These are phyloP conservation scores for Naganishia vishniacii DNA, from an alignment of 768 basidiomycete species.

Conservation along the genomic window DNA sequence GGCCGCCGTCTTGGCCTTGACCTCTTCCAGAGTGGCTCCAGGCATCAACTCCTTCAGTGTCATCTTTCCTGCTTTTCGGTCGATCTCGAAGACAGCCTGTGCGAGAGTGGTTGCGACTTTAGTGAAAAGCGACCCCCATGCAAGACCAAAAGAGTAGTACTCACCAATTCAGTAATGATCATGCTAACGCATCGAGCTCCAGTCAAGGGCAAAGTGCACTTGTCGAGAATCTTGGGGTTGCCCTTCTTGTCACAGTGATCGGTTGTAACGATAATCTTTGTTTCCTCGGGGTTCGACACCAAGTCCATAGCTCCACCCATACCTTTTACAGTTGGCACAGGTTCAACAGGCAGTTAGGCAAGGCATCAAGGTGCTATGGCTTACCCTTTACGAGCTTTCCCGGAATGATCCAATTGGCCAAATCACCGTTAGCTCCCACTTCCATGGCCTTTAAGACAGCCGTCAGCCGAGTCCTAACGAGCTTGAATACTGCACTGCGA, in stretches of 20 bases:
- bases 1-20: constrained; percentile 79
- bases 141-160: neutral
- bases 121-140: neutral
- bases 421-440: constrained; percentile 79
- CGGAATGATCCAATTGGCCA: constrained; percentile 96
- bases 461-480: too few relatives aligned
- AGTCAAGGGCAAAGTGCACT: constrained; percentile 78
- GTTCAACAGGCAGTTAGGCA: neutral
- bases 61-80: constrained; percentile 65
- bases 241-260: constrained; percentile 88
- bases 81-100: constrained; percentile 67
- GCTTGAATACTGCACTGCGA: constrained; percentile 25
- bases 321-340: neutral
- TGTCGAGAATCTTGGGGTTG: constrained; percentile 74
- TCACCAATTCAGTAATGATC: constrained; percentile 76
- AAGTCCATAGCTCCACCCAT: constrained; percentile 95
- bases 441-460: constrained; percentile 58
- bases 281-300: constrained; percentile 88
- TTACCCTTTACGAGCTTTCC: constrained; percentile 57
- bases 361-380: neutral
- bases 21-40: constrained; percentile 75
- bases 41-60: constrained; percentile 71
- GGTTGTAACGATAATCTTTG: constrained; percentile 77
- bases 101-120: neutral
- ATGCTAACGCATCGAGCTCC: constrained; percentile 80